A percentile compares a stretch with the other conserved stretches of the same genome.
Conservation (phyloP, 73 alveolate species). For the Tetrahymena borealis region DNA sequence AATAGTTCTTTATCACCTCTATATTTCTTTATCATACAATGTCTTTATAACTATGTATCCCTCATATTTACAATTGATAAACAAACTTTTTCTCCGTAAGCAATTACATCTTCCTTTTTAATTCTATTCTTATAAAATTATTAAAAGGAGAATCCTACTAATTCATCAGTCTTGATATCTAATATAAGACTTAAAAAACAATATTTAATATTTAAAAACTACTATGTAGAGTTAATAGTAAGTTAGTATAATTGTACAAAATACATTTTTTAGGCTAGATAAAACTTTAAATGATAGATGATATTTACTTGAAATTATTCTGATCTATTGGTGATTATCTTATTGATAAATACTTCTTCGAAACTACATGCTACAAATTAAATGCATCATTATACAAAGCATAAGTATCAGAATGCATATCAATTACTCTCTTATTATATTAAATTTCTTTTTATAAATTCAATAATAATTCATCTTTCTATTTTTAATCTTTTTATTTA, state of each 20-base stretch:
- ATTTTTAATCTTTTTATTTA: neutral
- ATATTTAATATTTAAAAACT: neutral
- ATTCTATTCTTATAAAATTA: neutral
- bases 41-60: neutral
- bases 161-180: neutral
- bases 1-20: neutral
- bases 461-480: neutral
- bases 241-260: too few species aligned
- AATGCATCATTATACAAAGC: neutral
- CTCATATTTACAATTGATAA: neutral
- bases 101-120: neutral
- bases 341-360: neutral
- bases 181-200: neutral
- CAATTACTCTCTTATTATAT: neutral
- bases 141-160: neutral
- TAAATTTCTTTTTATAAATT: neutral
- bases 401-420: neutral
- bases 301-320: neutral
- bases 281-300: too few species aligned
- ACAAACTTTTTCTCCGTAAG: neutral
- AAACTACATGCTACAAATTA: neutral
- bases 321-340: neutral
- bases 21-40: neutral
- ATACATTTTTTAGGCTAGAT: too few species aligned
- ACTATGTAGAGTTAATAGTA: neutral